Evolutionary conservation across 2,329 filamentous ascomycete genomes (phyloP).

Genomic region (Fusarium oxysporum): DNA sequence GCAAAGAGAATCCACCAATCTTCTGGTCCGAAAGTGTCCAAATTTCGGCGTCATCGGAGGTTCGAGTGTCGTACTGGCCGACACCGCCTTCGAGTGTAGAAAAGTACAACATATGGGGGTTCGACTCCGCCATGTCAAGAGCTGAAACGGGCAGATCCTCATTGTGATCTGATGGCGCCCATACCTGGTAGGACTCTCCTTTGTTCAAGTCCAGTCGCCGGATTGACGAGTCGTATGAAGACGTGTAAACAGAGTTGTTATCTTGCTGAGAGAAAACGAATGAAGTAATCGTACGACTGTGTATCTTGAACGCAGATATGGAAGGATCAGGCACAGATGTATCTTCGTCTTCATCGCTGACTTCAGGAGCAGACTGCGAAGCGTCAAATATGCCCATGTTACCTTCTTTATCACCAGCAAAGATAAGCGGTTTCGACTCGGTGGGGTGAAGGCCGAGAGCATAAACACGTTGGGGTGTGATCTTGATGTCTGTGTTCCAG

Average conservation of each 20-base stretch:
- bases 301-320: constrained; percentile 91
- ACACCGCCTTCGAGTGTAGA: constrained; percentile 86
- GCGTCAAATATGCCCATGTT: constrained; percentile 92
- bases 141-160: constrained; percentile 86
- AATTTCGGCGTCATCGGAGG: constrained; percentile 67
- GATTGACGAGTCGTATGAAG: constrained; percentile 94
- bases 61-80: constrained; percentile 83
- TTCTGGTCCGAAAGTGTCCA: constrained; percentile 90
- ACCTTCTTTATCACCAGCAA: constrained; percentile 94
- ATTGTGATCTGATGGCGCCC: constrained; percentile 75
- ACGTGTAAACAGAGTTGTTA: constrained; percentile 80
- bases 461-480: constrained; percentile 89
- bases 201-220: constrained; percentile 86
- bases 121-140: constrained; percentile 78
- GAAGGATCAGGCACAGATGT: constrained; percentile 75
- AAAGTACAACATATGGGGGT: constrained; percentile 84
- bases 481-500: constrained; percentile 77
- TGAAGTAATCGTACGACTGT: constrained; percentile 87
- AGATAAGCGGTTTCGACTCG: constrained; percentile 85
- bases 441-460: constrained; percentile 90
- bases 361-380: constrained; percentile 73
- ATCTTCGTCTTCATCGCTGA: constrained; percentile 76
- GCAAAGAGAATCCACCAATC: constrained; percentile 91
- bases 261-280: constrained; percentile 83
- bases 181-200: constrained; percentile 83